Percentiles rank a stretch among this genome's conserved stretches.
Conservation (phyloP, 768 basidiomycete species). For the Lactarius pseudohatsudake region DNA sequence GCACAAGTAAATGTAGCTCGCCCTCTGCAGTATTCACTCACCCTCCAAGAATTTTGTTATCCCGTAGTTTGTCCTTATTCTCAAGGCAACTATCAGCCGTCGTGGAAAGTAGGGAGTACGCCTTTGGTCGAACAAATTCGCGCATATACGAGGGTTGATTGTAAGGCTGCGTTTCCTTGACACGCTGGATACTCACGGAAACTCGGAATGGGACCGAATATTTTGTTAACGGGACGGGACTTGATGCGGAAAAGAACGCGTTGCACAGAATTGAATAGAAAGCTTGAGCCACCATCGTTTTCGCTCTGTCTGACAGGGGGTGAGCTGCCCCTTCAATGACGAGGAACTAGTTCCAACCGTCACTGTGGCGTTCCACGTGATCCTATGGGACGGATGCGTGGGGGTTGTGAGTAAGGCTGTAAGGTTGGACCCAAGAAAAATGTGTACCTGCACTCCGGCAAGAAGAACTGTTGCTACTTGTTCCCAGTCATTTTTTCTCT, state of each 20-base stretch:
- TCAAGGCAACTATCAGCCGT: conserved; percentile 24
- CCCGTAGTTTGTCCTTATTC: conserved; percentile 27
- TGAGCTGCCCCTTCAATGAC: background rate
- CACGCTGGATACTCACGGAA: conserved; percentile 19
- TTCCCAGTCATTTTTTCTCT: conserved; percentile 24
- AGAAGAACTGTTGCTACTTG: conserved; percentile 21
- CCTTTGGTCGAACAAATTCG: conserved; percentile 9
- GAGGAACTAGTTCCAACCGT: conserved; percentile 12
- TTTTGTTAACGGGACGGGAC: conserved; percentile 3
- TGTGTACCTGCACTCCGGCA: conserved; percentile 26
- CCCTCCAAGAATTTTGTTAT: conserved; percentile 23
- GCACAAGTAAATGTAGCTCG: background rate
- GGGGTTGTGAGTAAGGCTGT: background rate
- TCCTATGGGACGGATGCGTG: conserved; percentile 12
- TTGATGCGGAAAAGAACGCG: conserved; percentile 22
- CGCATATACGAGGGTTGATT: background rate
- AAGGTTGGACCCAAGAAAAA: background rate
- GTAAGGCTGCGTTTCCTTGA: background rate
- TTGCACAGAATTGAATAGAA: conserved; percentile 26
- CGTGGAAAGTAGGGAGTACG: conserved; percentile 24
- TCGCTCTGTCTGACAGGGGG: conserved; percentile 18
- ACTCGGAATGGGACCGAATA: conserved; percentile 22
- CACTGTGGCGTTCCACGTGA: conserved; percentile 21
- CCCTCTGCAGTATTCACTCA: background rate
- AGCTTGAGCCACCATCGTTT: conserved; percentile 25